Conservation (phyloP, 2,329 filamentous ascomycete genomes). For the Cyphellophora europaea region DNA sequence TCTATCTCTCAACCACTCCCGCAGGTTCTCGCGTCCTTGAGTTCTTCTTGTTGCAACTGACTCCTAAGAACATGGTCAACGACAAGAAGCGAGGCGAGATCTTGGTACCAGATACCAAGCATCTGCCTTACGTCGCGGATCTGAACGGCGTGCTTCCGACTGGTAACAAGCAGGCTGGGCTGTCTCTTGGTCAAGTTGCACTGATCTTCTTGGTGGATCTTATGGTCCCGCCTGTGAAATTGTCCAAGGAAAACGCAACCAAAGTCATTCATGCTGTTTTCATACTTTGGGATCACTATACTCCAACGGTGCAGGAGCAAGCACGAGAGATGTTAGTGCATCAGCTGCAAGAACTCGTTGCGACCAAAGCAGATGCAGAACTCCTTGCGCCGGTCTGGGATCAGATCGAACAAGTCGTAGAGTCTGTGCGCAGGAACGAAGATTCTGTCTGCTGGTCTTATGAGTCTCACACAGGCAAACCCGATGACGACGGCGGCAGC, state of each 20-base stretch:
- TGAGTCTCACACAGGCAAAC: conserved; percentile 76
- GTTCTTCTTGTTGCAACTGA: conserved; percentile 83
- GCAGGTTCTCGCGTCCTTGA: conserved; percentile 88
- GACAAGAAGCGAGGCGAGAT: conserved; percentile 67
- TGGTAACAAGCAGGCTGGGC: conserved; percentile 81
- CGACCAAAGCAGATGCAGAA: conserved; percentile 66
- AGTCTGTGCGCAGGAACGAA: conserved; percentile 76
- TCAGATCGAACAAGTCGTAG: conserved; percentile 78
- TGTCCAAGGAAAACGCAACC: conserved; percentile 70
- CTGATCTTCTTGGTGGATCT: conserved; percentile 90
- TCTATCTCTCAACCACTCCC: conserved; percentile 80
- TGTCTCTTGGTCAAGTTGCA: conserved; percentile 86
- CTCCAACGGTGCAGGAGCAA: conserved; percentile 87
- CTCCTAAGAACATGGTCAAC: conserved; percentile 93
- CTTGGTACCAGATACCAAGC: conserved; percentile 50
- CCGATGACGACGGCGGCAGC: conserved; percentile 60
- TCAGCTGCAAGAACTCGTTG: conserved; percentile 89
- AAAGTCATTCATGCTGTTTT: conserved; percentile 83
- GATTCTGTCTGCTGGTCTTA: conserved; percentile 84
- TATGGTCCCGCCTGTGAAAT: conserved; percentile 82
- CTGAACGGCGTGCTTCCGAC: conserved; percentile 68
- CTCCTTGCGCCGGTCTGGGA: conserved; percentile 56
- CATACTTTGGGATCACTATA: conserved; percentile 97
- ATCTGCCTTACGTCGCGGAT: conserved; percentile 83
- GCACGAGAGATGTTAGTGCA: conserved; percentile 97